These are phyloP conservation scores for Amanita exitialis DNA, from an alignment of 768 basidiomycete genomes.

Conservation along the genomic window DNA sequence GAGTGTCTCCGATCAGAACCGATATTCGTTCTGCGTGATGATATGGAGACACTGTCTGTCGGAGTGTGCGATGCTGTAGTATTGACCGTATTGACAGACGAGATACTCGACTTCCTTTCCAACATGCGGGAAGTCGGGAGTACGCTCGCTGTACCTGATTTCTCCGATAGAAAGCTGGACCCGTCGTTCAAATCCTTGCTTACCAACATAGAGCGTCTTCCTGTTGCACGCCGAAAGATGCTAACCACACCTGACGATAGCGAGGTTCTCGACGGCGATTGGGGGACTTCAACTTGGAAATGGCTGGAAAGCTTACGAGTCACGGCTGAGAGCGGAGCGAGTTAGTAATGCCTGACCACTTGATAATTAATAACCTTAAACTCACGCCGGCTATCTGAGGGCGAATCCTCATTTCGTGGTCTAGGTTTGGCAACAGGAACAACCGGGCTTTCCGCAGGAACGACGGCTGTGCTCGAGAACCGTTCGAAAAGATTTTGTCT, in stretches of 20 bases:
- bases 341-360: background rate
- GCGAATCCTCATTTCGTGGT: constrained; percentile 19
- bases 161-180: constrained; percentile 32
- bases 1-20: constrained; percentile 17
- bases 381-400: constrained; percentile 15
- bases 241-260: constrained; percentile 40
- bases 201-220: constrained; percentile 20
- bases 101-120: constrained; percentile 39
- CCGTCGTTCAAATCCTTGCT: constrained; percentile 39
- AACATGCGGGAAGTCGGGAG: constrained; percentile 28
- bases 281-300: constrained; percentile 31
- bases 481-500: constrained; percentile 82
- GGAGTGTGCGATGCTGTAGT: constrained; percentile 30
- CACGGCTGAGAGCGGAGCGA: constrained; percentile 14
- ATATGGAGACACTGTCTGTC: constrained; percentile 30
- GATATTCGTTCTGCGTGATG: constrained; percentile 27
- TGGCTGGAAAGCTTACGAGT: constrained; percentile 25
- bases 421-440: constrained; percentile 40
- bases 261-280: constrained; percentile 43
- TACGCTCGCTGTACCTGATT: constrained; percentile 26
- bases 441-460: constrained; percentile 55
- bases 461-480: constrained; percentile 44
- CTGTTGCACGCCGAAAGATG: constrained; percentile 41
- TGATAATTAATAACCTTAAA: background rate
- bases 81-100: constrained; percentile 36